Evolutionary conservation across 495 filamentous ascomycete species (phyloP), one percentile per base, ranked within the genome.

Genomic region (Cryomyces antarcticus): DNA sequence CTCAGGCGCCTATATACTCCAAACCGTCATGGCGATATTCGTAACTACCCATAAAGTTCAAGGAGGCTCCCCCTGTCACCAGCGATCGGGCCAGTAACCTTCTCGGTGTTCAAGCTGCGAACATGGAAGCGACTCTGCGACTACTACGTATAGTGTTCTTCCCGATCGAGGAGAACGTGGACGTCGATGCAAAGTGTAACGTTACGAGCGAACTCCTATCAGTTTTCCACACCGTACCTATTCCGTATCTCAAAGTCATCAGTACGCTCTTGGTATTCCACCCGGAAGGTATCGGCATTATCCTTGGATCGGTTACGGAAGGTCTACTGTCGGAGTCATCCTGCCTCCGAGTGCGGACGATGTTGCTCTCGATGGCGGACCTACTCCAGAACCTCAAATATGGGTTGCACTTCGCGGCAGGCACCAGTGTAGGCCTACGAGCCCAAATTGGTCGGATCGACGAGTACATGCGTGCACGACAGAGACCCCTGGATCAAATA

Each of bases 71-170:
- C 0, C 5, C 29, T 5, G 57, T 45, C 27, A 61, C 61, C 6
- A 53, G 52, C 28, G 61, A 62, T 49, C 53, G 47, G 31, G 40
- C 31, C 0, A 52, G 55, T 24, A 61, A 68, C 46, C 52, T 63
- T 1, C 66, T 63, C 41, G 62, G 65, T 1, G 69, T 70, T 38
- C 67, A 71, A 49, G 64, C 65, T n/a, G 68, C 68, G 35, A 69
- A 70, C 42, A 70, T 72, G 37, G 57, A 62, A 28, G 65, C 66
- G 4, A 70, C 65, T 4, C 49, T 71, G 9, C 64, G 67, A 43
- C 59, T 71, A 7, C 58, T 71, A 5, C 64, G 65, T 7, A 68
- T 71, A 57, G 56, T 66, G 5, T 52, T 68, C 6, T 59, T 69
- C 44, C 62, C 62, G 4, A 53, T 59, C 0, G 63, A 62, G 34